Evolutionary conservation across 176 grass and related monocot species (phyloP).

Genomic region (Zizania latifolia): DNA sequence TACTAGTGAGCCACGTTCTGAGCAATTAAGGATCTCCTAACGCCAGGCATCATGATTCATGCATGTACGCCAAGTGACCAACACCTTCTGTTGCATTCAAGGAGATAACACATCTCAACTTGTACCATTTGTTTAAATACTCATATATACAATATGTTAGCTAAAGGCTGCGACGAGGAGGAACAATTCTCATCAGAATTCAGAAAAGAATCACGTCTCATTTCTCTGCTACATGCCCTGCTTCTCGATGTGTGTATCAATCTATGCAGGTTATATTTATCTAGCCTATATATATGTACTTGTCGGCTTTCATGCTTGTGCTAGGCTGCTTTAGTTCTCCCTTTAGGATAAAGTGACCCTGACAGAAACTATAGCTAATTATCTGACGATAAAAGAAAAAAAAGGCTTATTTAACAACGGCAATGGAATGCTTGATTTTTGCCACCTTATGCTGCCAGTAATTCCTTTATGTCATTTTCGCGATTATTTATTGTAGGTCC

Average conservation of each 20-base stretch:
- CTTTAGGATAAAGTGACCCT: conserved; percentile 5
- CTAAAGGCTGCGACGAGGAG: neutral
- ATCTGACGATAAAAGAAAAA: neutral
- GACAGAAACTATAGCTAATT: neutral
- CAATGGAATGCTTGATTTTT: neutral
- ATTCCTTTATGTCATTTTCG: conserved; percentile 21
- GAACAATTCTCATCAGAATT: neutral
- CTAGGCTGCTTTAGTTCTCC: neutral
- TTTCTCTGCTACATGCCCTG: neutral
- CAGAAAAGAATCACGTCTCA: conserved; percentile 1
- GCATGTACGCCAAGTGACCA: neutral
- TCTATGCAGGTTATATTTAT: neutral
- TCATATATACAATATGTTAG: too few relatives aligned
- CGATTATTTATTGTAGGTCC: conserved; percentile 13
- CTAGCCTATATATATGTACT: too few relatives aligned
- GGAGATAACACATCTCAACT: neutral
- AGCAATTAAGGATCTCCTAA: neutral
- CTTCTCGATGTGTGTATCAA: neutral
- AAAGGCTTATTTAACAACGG: neutral
- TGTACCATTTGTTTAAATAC: too few relatives aligned
- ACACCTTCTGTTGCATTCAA: neutral
- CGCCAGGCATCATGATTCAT: neutral
- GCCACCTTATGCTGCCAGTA: neutral
- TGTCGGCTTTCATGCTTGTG: neutral
- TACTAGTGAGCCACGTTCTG: neutral